Conservation (phyloP, 1,139 yeast genomes). For the Yueomyces sp. region DNA sequence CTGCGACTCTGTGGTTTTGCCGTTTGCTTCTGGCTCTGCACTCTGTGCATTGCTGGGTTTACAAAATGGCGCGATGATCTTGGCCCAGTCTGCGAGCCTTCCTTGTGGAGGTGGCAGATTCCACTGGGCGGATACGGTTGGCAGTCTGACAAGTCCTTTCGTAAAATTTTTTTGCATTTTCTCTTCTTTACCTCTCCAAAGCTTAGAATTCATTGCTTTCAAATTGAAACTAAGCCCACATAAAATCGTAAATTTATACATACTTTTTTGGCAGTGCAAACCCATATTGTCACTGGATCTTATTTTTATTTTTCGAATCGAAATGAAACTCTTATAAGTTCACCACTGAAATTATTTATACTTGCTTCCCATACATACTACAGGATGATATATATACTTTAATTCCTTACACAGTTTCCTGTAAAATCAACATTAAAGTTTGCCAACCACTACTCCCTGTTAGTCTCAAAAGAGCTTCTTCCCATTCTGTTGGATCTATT, state of each 20-base stretch:
- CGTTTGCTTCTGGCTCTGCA: neutral
- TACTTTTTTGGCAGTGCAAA: too few species aligned
- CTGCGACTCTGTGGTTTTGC: too few species aligned
- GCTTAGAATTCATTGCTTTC: too few species aligned
- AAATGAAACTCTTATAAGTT: too few species aligned
- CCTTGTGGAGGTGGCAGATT: neutral
- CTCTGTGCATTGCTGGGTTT: neutral
- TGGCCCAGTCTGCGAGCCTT: neutral
- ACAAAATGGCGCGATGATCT: neutral
- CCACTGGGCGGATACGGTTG: neutral
- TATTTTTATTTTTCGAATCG: too few species aligned
- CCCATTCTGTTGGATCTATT: constrained; percentile 37
- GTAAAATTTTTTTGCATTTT: neutral
- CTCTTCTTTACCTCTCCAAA: too few species aligned
- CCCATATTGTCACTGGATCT: too few species aligned
- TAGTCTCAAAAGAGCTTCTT: constrained; percentile 41
- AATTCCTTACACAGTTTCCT: constrained; percentile 12
- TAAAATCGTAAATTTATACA: too few species aligned
- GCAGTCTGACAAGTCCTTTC: neutral
- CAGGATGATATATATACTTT: too few species aligned
- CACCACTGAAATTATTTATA: too few species aligned
- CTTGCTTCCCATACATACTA: too few species aligned
- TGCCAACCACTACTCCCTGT: constrained; percentile 25
- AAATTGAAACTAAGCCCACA: too few species aligned
- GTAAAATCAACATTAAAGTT: constrained; percentile 23